A percentile compares a stretch with the other conserved stretches of the same genome.
phyloP scores from a whole-genome alignment of 208 protist genomes.

The Leptomonas seymouri region DNA sequence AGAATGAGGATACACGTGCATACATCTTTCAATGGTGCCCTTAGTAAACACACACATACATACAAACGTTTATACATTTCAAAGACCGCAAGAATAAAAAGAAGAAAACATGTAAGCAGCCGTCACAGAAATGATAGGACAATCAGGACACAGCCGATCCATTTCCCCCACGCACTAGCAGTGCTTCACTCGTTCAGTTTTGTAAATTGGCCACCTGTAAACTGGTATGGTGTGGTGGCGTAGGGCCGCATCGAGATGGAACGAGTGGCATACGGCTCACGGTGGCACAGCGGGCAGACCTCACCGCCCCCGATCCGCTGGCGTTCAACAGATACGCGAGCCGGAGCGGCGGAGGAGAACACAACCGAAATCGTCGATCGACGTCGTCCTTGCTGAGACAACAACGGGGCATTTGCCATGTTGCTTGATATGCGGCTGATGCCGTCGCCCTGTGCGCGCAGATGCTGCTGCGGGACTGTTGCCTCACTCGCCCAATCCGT shows the following conservation, averaged over 20 bases:
- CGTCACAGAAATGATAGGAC: too few relatives aligned
- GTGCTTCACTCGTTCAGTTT: conserved; percentile 1
- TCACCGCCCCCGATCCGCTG: conserved; percentile 20
- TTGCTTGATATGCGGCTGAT: neutral
- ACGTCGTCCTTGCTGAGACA: conserved; percentile 7
- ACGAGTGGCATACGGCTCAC: conserved; percentile 38
- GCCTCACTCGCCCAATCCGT: neutral
- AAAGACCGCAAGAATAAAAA: too few relatives aligned
- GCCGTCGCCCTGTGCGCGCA: neutral
- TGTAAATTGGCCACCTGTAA: conserved; percentile 46
- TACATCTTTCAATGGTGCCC: too few relatives aligned
- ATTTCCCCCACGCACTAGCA: too few relatives aligned
- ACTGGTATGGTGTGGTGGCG: conserved; percentile 63
- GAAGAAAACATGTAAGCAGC: too few relatives aligned
- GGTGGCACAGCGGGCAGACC: conserved; percentile 66
- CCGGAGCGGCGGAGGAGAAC: neutral
- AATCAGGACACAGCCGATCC: too few relatives aligned
- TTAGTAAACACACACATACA: too few relatives aligned
- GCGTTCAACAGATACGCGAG: neutral
- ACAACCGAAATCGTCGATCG: conserved; percentile 14
- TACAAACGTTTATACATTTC: too few relatives aligned
- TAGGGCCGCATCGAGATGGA: conserved; percentile 55
- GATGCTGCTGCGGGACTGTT: neutral
- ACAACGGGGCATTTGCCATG: neutral
- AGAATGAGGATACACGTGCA: too few relatives aligned